Base-by-base conservation (phyloP, 345 rosid genomes). In the Gossypium turneri region DNA sequence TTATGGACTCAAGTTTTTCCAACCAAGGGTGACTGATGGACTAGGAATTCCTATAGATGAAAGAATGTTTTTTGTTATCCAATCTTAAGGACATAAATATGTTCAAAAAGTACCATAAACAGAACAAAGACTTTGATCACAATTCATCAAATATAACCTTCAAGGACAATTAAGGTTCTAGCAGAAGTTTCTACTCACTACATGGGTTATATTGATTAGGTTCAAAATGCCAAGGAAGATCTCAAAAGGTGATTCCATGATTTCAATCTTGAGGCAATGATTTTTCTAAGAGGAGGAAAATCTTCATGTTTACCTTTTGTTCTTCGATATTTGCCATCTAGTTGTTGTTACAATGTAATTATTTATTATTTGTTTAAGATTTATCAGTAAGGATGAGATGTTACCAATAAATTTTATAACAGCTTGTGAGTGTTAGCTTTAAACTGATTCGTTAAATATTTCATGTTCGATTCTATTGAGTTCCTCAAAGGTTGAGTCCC, bases 401-500 rank as follows among this genome's bases (percentile, higher is more conserved):
- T 34, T 34, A 34, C 5, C 7, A 5, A 34, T 34, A 34, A 34
- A 34, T 34, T 34, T 34, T 34, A 34, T 34, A 34, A 34, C 6
- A 34, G 6, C 41, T 1, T 34, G 41, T 34, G 41, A 34, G 41
- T 34, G 41, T 34, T 34, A 34, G 41, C 41, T 5, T 5, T 34
- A 63, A 63, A 34, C 22, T 63, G 7, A 34, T 63, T 38, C 9
- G 1, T 63, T 62, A 17, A 63, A 63, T 17, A 16, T 38, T 34
- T 17, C 41, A 38, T 34, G 20, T 34, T 63, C 1, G 41, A 16
- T 63, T 34, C 47, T 17, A 16, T 38, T 16, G n/a, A 9, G 3
- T 17, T 63, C 67, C 67, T 63, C 41, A 25, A 60, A 60, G 38
- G 17, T 22, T 59, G 63, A 59, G 63, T 61, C 44, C 58, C 43